Percentiles rank a stretch among this genome's conserved stretches.
Evolutionary conservation across 2,329 filamentous ascomycete species (phyloP).

Genomic region (Trichoderma sp.): DNA sequence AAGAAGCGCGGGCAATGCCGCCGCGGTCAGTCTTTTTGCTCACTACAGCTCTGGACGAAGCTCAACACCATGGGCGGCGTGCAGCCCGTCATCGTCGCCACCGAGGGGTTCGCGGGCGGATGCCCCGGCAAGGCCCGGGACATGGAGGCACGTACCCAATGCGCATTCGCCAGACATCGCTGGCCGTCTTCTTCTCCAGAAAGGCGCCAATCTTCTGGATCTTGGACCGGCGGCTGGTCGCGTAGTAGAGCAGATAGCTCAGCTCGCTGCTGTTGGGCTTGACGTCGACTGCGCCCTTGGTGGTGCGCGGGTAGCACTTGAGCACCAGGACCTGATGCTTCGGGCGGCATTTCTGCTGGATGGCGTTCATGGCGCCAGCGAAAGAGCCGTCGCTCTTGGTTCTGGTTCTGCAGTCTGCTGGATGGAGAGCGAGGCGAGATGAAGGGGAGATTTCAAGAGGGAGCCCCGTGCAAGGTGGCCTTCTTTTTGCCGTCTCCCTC

Average conservation of each 20-base stretch:
- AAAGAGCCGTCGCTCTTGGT: neutral
- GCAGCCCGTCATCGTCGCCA: conserved; percentile 1
- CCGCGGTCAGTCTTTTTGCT: conserved; percentile 7
- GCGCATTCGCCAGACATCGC: conserved; percentile 85
- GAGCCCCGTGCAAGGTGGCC: neutral
- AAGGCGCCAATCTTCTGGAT: conserved; percentile 95
- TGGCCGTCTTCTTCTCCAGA: conserved; percentile 88
- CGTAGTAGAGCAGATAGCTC: conserved; percentile 96
- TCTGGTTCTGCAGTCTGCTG: conserved; percentile 17
- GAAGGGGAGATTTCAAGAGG: neutral
- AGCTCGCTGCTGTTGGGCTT: conserved; percentile 96
- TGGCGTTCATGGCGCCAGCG: conserved; percentile 58
- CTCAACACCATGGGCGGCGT: neutral
- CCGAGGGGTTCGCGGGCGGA: conserved; percentile 24
- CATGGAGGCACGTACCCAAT: conserved; percentile 65
- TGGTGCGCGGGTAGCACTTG: conserved; percentile 93
- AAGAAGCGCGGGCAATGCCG: conserved; percentile 10
- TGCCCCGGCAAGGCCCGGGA: conserved; percentile 7
- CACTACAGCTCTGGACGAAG: neutral
- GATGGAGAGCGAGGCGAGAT: conserved; percentile 11
- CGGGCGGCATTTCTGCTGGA: conserved; percentile 73
- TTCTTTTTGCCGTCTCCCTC: neutral
- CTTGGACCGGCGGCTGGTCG: conserved; percentile 90
- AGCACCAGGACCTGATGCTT: conserved; percentile 96
- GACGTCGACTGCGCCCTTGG: conserved; percentile 88